Evolutionary conservation across 768 basidiomycete genomes (phyloP).

Genomic region (Cubamyces sp.): DNA sequence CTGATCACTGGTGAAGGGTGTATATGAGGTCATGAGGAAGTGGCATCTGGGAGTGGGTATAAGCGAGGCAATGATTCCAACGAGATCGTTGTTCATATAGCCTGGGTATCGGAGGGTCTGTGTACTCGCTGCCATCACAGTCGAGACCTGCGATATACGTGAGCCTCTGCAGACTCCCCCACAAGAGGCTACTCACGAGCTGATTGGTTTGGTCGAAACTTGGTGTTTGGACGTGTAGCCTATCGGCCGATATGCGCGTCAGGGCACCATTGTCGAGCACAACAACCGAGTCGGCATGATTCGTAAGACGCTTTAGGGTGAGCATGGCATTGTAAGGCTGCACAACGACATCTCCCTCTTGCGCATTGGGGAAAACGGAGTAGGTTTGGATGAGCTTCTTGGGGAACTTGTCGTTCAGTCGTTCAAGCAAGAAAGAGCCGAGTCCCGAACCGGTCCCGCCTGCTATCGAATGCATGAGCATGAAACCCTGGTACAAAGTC

Average conservation of each 20-base stretch:
- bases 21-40: conserved; percentile 98
- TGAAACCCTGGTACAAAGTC: conserved; percentile 80
- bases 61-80: conserved; percentile 94
- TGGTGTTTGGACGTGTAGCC: conserved; percentile 84
- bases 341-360: conserved; percentile 95
- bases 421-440: conserved; percentile 96
- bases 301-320: conserved; percentile 90
- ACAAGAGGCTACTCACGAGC: conserved; percentile 52
- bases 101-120: conserved; percentile 96
- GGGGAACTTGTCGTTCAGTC: conserved; percentile 96
- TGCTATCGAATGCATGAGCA: conserved; percentile 98
- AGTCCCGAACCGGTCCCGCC: conserved; percentile 98
- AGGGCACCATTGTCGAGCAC: conserved; percentile 97
- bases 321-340: conserved; percentile 97
- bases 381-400: conserved; percentile 99
- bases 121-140: conserved; percentile 97
- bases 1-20: conserved; percentile 96
- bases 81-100: conserved; percentile 99
- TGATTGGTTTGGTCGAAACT: conserved; percentile 94
- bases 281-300: conserved; percentile 96
- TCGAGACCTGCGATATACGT: conserved; percentile 70
- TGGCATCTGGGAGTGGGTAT: conserved; percentile 98
- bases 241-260: conserved; percentile 89
- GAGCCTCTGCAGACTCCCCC: neutral
- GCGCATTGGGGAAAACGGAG: conserved; percentile 94